These are phyloP conservation scores for Penicillium paxilli DNA, from an alignment of 495 filamentous ascomycete genomes.

Conservation along the genomic window DNA sequence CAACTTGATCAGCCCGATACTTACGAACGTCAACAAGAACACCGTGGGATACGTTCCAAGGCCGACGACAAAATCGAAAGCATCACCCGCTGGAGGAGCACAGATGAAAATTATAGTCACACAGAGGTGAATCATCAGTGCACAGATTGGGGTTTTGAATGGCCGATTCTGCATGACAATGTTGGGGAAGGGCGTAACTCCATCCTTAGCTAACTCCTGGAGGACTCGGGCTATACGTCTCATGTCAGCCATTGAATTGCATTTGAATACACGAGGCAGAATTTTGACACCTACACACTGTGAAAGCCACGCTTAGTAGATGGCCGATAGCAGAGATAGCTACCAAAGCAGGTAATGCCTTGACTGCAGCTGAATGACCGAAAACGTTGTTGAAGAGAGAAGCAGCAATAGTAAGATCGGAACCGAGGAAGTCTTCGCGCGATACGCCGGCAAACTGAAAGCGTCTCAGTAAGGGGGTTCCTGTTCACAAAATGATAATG, in stretches of 20 bases:
- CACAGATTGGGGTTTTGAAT: slow-evolving; percentile 61
- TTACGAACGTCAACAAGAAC: slow-evolving; percentile 18
- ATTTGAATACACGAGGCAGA: neutral
- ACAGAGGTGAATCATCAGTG: slow-evolving; percentile 60
- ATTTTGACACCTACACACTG: slow-evolving; percentile 18
- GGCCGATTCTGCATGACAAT: slow-evolving; percentile 62
- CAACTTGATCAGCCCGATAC: slow-evolving; percentile 25
- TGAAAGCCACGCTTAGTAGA: slow-evolving; percentile 55
- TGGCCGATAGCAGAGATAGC: slow-evolving; percentile 67
- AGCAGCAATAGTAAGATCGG: slow-evolving; percentile 28
- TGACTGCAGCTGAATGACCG: slow-evolving; percentile 23
- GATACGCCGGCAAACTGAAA: slow-evolving; percentile 26
- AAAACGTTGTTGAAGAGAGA: slow-evolving; percentile 31
- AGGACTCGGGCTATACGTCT: slow-evolving; percentile 56
- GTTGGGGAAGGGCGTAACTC: slow-evolving; percentile 63
- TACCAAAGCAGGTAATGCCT: slow-evolving; percentile 44
- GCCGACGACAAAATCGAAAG: slow-evolving; percentile 67
- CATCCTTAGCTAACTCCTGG: slow-evolving; percentile 65
- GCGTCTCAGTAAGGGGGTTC: neutral
- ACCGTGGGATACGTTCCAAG: slow-evolving; percentile 57
- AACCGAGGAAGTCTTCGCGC: slow-evolving; percentile 23
- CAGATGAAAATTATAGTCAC: slow-evolving; percentile 62
- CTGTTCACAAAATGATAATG: neutral
- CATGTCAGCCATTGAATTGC: neutral
- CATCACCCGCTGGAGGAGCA: slow-evolving; percentile 58